Conservation (phyloP, 345 rosid genomes). For the Gossypium anomalum region DNA sequence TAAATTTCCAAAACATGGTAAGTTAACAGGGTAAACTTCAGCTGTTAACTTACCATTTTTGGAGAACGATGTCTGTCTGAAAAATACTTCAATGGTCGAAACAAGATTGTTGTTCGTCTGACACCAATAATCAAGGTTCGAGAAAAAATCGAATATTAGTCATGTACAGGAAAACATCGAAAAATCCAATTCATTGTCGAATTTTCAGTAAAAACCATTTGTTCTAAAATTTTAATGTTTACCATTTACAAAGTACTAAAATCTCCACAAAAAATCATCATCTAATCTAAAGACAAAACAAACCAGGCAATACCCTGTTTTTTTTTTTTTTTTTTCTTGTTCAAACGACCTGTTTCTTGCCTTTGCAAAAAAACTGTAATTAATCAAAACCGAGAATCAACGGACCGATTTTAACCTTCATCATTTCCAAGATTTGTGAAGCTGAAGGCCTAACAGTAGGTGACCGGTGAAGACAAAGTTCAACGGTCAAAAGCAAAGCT, state of each 20-base stretch:
- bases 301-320: too few species aligned
- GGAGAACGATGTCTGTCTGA: too few species aligned
- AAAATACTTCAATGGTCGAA: too few species aligned
- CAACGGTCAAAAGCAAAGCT: constrained; percentile 45
- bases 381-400: constrained; percentile 17
- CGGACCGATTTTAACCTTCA: constrained; percentile 34
- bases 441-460: constrained; percentile 63
- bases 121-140: too few species aligned
- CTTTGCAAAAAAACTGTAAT: not conserved
- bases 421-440: constrained; percentile 34
- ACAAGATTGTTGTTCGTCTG: too few species aligned
- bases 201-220: not conserved
- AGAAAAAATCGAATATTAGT: too few species aligned
- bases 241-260: not conserved
- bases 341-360: not conserved
- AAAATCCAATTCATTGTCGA: not conserved
- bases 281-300: too few species aligned
- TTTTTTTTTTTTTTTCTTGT: not conserved
- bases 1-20: too few species aligned
- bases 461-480: constrained; percentile 43
- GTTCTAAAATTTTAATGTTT: not conserved
- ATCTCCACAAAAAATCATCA: not conserved
- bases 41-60: too few species aligned
- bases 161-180: too few species aligned
- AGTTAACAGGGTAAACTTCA: too few species aligned